A percentile compares a stretch with the other conserved stretches of the same genome.
Evolutionary conservation across 2,329 filamentous ascomycete genomes (phyloP).

Genomic region (Proliferodiscus dingleyae): DNA sequence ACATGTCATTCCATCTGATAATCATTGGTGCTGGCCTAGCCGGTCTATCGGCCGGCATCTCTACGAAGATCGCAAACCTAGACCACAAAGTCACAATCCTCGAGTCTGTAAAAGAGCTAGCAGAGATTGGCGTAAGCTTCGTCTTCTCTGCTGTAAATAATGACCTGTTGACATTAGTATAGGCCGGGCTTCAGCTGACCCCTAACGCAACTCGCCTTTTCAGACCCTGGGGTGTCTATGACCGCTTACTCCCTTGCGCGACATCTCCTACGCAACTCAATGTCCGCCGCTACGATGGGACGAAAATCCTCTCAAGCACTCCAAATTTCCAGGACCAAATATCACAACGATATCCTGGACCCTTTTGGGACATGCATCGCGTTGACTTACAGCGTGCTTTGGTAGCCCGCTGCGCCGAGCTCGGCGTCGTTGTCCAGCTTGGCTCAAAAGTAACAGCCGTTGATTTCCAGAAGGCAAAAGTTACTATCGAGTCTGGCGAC

Average conservation of each 20-base stretch:
- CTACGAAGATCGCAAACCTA: slow-evolving; percentile 32
- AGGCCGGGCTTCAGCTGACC: slow-evolving; percentile 29
- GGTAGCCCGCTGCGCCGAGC: slow-evolving; percentile 33
- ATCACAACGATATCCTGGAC: slow-evolving; percentile 15
- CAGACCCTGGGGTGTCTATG: slow-evolving; percentile 27
- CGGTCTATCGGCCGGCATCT: slow-evolving; percentile 37
- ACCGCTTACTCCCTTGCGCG: slow-evolving; percentile 24
- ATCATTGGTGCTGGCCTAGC: slow-evolving; percentile 40
- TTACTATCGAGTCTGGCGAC: slow-evolving; percentile 23
- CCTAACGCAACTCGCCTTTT: slow-evolving; percentile 29
- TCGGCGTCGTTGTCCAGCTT: slow-evolving; percentile 37
- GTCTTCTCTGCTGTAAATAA: background rate
- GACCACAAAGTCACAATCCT: slow-evolving; percentile 39
- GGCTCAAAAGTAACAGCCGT: slow-evolving; percentile 32
- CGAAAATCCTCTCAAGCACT: slow-evolving; percentile 26
- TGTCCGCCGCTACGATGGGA: slow-evolving; percentile 49
- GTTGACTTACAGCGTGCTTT: slow-evolving; percentile 44
- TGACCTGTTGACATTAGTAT: slow-evolving; percentile 8
- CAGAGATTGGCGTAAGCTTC: slow-evolving; percentile 33
- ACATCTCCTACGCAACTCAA: slow-evolving; percentile 41
- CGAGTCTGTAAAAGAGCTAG: slow-evolving; percentile 37
- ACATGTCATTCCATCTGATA: too few species aligned
- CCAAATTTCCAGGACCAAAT: slow-evolving; percentile 25
- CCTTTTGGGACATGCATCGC: slow-evolving; percentile 44
- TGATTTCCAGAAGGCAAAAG: slow-evolving; percentile 19